Conservation (phyloP, 768 basidiomycete species). For the Psilocybe tampanensis region DNA sequence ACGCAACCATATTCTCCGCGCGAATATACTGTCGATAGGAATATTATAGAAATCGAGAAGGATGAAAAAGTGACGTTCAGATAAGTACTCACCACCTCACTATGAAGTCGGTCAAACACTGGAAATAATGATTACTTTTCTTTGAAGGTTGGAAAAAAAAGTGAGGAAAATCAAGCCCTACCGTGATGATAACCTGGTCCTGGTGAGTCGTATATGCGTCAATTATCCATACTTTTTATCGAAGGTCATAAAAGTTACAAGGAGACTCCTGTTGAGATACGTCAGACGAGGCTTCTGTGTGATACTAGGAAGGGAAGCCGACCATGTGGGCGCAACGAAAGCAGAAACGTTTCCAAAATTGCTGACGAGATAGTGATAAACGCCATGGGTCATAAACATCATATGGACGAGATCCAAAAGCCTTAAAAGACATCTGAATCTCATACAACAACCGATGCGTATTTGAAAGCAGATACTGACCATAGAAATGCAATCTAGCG, state of each 20-base stretch:
- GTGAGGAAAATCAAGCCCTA: not conserved
- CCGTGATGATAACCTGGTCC: conserved; percentile 26
- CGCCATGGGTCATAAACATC: conserved; percentile 24
- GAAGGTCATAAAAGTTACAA: conserved; percentile 8
- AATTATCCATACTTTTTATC: not conserved
- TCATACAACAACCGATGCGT: not conserved
- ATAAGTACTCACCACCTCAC: conserved; percentile 19
- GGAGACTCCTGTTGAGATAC: conserved; percentile 15
- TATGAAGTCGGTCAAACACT: conserved; percentile 25
- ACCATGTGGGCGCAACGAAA: conserved; percentile 22
- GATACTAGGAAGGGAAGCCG: not conserved
- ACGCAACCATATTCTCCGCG: conserved; percentile 26
- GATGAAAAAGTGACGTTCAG: not conserved
- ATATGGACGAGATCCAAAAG: conserved; percentile 21
- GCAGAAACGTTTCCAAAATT: conserved; percentile 17
- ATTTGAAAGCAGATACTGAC: not conserved
- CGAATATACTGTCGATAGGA: conserved; percentile 20
- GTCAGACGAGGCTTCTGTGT: too few relatives aligned
- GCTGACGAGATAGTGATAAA: conserved; percentile 21
- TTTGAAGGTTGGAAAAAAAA: not conserved
- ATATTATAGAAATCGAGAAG: not conserved
- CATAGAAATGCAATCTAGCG: conserved; percentile 24
- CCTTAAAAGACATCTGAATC: conserved; percentile 1
- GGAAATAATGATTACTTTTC: not conserved
- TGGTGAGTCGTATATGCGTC: not conserved